phyloP scores from a whole-genome alignment of 352 stramenopile genomes.

The Globisporangium middletonii region DNA sequence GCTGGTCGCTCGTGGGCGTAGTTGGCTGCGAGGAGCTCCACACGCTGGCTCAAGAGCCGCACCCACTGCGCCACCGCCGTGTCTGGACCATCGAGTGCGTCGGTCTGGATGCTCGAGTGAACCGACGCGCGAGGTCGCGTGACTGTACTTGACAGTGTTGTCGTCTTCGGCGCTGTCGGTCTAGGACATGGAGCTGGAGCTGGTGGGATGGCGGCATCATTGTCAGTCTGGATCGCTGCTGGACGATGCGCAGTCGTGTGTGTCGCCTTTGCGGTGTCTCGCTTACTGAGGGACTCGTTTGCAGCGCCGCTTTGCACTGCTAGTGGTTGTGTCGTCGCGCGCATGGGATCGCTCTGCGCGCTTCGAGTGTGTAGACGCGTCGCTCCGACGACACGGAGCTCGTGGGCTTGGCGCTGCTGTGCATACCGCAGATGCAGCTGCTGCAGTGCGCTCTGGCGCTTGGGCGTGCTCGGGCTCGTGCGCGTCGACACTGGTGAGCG shows the following conservation, averaged over 20 bases:
- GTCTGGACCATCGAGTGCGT: no score
- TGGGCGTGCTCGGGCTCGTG: not conserved
- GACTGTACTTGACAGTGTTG: no score
- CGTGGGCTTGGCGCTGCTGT: constrained; percentile 5
- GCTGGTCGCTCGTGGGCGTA: constrained; percentile 29
- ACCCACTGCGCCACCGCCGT: constrained; percentile 34
- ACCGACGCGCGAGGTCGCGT: no score
- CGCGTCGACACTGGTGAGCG: constrained; percentile 9
- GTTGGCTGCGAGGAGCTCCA: constrained; percentile 27
- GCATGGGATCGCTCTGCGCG: not conserved
- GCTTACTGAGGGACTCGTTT: constrained; percentile 1
- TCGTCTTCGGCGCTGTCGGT: no score
- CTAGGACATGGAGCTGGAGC: no score
- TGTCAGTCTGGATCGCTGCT: no score
- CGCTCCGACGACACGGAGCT: not conserved
- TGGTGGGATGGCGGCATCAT: no score
- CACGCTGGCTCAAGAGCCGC: constrained; percentile 33
- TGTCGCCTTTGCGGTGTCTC: constrained; percentile 10
- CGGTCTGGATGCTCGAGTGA: no score
- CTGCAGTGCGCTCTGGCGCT: constrained; percentile 8
- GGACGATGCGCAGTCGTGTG: no score
- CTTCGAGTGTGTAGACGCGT: not conserved
- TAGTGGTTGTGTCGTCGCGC: not conserved
- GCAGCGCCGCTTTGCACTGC: not conserved
- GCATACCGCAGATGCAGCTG: constrained; percentile 13